phyloP scores from a whole-genome alignment of 2,329 filamentous ascomycete genomes.

The Rosellinia necatrix region DNA sequence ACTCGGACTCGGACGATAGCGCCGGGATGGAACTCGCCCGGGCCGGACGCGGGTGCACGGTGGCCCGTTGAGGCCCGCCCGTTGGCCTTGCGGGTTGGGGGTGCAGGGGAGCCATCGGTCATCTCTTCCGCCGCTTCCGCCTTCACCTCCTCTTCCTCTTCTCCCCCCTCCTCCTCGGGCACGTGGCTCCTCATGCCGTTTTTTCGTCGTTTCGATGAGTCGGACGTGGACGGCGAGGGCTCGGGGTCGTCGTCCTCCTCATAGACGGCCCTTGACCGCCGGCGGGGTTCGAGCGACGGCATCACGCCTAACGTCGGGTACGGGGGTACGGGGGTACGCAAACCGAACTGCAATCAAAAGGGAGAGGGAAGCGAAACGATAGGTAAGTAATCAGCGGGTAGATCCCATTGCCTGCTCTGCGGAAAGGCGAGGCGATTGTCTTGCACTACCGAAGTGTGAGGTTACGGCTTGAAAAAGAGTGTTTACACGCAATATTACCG shows the following conservation, averaged over 20 bases:
- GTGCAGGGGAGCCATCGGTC: slow-evolving; percentile 16
- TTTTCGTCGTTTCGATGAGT: slow-evolving; percentile 35
- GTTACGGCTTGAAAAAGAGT: too few species aligned
- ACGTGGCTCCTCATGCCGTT: slow-evolving; percentile 5
- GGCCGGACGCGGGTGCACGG: neutral
- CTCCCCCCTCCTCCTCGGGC: slow-evolving; percentile 19
- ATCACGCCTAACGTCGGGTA: slow-evolving; percentile 27
- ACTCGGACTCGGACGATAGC: slow-evolving; percentile 88
- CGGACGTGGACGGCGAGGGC: slow-evolving; percentile 33
- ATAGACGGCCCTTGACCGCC: slow-evolving; percentile 50
- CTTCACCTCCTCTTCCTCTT: neutral
- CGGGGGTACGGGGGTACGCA: neutral
- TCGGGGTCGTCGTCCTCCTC: slow-evolving; percentile 46
- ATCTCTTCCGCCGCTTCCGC: slow-evolving; percentile 9
- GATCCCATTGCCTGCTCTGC: neutral
- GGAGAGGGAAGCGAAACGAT: neutral
- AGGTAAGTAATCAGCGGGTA: too few species aligned
- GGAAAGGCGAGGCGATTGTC: neutral
- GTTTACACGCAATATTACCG: too few species aligned
- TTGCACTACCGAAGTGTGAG: too few species aligned
- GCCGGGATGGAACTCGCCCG: slow-evolving; percentile 65
- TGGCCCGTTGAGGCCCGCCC: slow-evolving; percentile 18
- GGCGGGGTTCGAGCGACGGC: slow-evolving; percentile 42
- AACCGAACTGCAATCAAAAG: neutral
- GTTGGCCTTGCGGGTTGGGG: slow-evolving; percentile 15